Evolutionary conservation across 345 rosid genomes (phyloP), one percentile per base, ranked within the genome.

Genomic region (Sonneratia alba): DNA sequence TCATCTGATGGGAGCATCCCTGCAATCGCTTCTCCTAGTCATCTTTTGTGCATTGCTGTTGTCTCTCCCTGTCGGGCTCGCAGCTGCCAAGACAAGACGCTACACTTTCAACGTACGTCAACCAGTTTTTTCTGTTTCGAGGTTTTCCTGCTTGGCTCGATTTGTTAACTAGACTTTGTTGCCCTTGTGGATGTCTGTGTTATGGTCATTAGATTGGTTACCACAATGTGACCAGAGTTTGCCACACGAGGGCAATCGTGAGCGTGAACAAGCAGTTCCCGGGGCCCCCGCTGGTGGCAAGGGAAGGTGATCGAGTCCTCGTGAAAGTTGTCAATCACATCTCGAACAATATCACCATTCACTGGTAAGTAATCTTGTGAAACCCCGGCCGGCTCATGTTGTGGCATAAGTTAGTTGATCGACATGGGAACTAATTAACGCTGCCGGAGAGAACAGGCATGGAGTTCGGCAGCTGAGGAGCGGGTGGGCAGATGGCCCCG

Each of bases 401-500:
- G 10, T n/a, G n/a, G 40, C 38, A 42, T 14, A 59, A 42, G 5
- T 27, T 7, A 22, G 56, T 47, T 21, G 36, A 40, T 10, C n/a
- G 36, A 6, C 43, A 1, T 13, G 32, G 32, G 32, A 27, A 27
- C 32, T 27, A 27, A 27, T 27, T 27, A 27, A 27, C 32, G 64
- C 43, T 4, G 12, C n/a, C 32, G 22, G 70, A 21, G 24, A 24
- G 27, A 59, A 45, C 81, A 88, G 91, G 91, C 91, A 87, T 74
- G 91, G 91, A 11, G 36, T 89, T 66, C 75, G 87, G 72, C 93
- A 87, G 70, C 73, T 87, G 14, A 68, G 76, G 48, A 82, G 75
- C 4, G 86, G 83, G 5, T 89, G 93, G 89, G 81, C 85, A 13
- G 89, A 88, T 70, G 89, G 89, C 36, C 91, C 91, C 0, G 70